Percentiles rank a stretch among this genome's conserved stretches.
Evolutionary conservation across 805 yeast genomes (phyloP).

Genomic region (Kodamaea kaohsiungensis): DNA sequence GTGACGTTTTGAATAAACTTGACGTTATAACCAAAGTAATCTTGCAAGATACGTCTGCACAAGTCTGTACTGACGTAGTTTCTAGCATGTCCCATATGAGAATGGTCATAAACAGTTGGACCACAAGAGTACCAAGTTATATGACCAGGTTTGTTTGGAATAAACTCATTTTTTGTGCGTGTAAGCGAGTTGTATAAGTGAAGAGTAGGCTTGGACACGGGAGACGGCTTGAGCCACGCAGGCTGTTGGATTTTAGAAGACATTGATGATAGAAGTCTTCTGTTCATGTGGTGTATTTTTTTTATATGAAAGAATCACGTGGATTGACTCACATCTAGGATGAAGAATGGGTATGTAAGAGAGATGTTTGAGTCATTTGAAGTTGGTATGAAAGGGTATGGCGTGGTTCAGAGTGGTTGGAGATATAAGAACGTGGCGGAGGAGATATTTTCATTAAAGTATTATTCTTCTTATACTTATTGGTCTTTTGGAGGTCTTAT

Average conservation of each 20-base stretch:
- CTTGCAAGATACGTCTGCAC: slow-evolving; percentile 83
- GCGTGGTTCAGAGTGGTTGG: background rate
- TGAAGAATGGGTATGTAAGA: background rate
- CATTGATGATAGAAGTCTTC: background rate
- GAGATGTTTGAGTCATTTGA: background rate
- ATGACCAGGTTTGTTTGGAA: slow-evolving; percentile 62
- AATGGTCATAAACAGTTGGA: slow-evolving; percentile 94
- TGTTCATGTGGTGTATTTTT: background rate
- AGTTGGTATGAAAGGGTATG: background rate
- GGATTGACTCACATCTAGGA: background rate
- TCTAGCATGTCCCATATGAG: slow-evolving; percentile 99
- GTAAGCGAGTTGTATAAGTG: slow-evolving; percentile 84
- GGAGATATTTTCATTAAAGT: no score
- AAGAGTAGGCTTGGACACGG: slow-evolving; percentile 33
- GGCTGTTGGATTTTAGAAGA: slow-evolving; percentile 23
- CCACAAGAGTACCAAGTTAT: slow-evolving; percentile 98
- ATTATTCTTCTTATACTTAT: no score
- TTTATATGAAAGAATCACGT: background rate
- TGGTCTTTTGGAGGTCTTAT: no score
- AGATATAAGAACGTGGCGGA: no score
- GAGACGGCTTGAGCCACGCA: background rate
- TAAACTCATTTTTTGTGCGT: slow-evolving; percentile 72
- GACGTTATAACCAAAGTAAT: slow-evolving; percentile 89
- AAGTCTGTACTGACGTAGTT: slow-evolving; percentile 95
- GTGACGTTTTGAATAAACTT: slow-evolving; percentile 94